Conservation (phyloP, 1,139 yeast genomes). For the Meyerozyma sp. region DNA sequence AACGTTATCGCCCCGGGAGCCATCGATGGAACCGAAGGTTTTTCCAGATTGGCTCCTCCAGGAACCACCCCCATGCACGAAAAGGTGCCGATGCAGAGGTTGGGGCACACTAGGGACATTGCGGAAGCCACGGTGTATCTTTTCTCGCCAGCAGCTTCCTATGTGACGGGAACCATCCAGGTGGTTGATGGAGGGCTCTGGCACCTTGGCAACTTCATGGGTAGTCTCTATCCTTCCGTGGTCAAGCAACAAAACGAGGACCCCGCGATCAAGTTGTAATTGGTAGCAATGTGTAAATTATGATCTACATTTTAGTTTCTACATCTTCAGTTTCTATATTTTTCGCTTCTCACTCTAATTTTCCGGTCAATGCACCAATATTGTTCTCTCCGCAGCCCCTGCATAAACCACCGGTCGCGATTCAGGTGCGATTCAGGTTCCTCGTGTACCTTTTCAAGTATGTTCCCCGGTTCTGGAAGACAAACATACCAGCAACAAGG, state of each 20-base stretch:
- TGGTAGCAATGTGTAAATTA: too few relatives aligned
- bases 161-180: constrained; percentile 69
- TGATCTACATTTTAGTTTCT: too few relatives aligned
- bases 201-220: constrained; percentile 58
- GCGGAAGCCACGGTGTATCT: constrained; percentile 85
- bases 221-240: constrained; percentile 31
- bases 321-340: too few relatives aligned
- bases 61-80: constrained; percentile 30
- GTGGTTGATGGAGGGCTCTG: constrained; percentile 91
- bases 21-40: constrained; percentile 78
- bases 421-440: neutral
- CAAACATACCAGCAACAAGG: constrained; percentile 9
- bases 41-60: constrained; percentile 48
- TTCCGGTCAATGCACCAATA: too few relatives aligned
- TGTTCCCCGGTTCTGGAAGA: constrained; percentile 35
- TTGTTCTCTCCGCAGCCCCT: too few relatives aligned
- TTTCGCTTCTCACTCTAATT: too few relatives aligned
- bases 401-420: neutral
- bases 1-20: constrained; percentile 89
- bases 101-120: constrained; percentile 72
- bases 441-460: constrained; percentile 4
- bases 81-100: constrained; percentile 68
- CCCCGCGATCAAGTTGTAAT: constrained; percentile 13
- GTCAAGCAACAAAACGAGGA: constrained; percentile 22
- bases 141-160: constrained; percentile 76